These are phyloP conservation scores for Vitis cinerea DNA, from an alignment of 164 flowering plant genomes.

Conservation along the genomic window DNA sequence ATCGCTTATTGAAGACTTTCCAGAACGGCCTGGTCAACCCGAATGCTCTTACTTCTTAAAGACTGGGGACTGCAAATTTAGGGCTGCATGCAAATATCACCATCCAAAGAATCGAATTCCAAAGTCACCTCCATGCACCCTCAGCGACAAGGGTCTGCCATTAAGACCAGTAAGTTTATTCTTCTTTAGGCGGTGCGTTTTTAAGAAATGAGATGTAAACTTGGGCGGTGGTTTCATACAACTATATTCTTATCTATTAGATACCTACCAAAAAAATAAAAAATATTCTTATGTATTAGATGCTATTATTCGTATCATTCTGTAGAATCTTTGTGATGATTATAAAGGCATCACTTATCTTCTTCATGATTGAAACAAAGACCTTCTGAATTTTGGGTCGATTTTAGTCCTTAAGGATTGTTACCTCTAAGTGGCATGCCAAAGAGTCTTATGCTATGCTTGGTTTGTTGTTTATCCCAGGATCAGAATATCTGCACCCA, in stretches of 20 bases:
- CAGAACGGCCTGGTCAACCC: constrained; percentile 88
- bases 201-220: background rate
- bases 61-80: constrained; percentile 88
- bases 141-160: constrained; percentile 84
- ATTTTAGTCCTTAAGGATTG: no score
- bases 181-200: background rate
- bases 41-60: constrained; percentile 75
- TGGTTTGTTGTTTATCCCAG: constrained; percentile 31
- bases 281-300: no score
- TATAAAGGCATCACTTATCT: no score
- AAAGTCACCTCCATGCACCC: constrained; percentile 33
- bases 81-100: constrained; percentile 76
- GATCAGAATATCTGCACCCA: constrained; percentile 59
- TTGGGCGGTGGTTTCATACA: background rate
- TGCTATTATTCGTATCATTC: no score
- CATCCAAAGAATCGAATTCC: constrained; percentile 67
- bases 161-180: constrained; percentile 79
- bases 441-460: no score
- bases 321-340: no score
- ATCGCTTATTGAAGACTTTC: constrained; percentile 58
- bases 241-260: background rate
- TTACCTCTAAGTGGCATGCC: no score
- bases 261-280: no score
- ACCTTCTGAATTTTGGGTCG: no score
- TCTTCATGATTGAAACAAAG: background rate